Conservation (phyloP, 2,329 filamentous ascomycete genomes). For the Aaosphaeria pasadenensis region DNA sequence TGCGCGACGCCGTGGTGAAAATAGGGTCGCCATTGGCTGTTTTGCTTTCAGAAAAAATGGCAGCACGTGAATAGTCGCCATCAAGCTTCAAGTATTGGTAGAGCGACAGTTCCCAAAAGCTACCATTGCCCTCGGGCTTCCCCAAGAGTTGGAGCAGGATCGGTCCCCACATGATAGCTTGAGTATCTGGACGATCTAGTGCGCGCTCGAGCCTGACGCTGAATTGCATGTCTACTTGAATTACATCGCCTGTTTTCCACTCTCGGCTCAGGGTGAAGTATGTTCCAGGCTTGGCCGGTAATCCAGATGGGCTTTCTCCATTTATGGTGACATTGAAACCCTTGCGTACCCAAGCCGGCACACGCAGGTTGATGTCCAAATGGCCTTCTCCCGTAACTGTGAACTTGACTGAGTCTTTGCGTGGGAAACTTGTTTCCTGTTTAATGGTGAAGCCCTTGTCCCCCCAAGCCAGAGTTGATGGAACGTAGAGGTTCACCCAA, state of each 20-base stretch:
- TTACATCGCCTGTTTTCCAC: slow-evolving; percentile 8
- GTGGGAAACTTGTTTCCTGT: slow-evolving; percentile 46
- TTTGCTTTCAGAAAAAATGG: slow-evolving; percentile 1
- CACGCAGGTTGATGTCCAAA: slow-evolving; percentile 43
- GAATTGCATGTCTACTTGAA: slow-evolving; percentile 10
- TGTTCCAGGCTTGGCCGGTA: slow-evolving; percentile 32
- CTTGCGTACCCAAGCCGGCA: slow-evolving; percentile 45
- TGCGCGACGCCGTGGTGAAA: slow-evolving; percentile 4
- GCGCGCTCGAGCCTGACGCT: slow-evolving; percentile 10
- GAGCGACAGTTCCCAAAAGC: slow-evolving; percentile 7
- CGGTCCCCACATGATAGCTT: slow-evolving; percentile 11
- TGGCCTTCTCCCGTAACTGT: slow-evolving; percentile 33
- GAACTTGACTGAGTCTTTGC: slow-evolving; percentile 40
- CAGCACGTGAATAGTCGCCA: slow-evolving; percentile 8
- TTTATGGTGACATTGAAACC: slow-evolving; percentile 43
- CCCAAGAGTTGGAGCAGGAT: slow-evolving; percentile 8
- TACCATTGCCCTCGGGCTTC: slow-evolving; percentile 1
- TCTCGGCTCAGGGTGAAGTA: slow-evolving; percentile 25
- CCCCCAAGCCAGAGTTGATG: slow-evolving; percentile 46
- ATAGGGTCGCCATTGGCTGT: slow-evolving; percentile 5
- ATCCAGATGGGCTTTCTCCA: slow-evolving; percentile 22
- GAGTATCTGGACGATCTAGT: slow-evolving; percentile 9
- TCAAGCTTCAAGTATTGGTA: slow-evolving; percentile 10
- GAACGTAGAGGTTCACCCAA: slow-evolving; percentile 51
- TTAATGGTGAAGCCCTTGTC: slow-evolving; percentile 40